Percentiles rank a stretch among this genome's conserved stretches.
phyloP scores from a whole-genome alignment of 2,329 filamentous ascomycete genomes.

The Neoscytalidium dimidiatum region DNA sequence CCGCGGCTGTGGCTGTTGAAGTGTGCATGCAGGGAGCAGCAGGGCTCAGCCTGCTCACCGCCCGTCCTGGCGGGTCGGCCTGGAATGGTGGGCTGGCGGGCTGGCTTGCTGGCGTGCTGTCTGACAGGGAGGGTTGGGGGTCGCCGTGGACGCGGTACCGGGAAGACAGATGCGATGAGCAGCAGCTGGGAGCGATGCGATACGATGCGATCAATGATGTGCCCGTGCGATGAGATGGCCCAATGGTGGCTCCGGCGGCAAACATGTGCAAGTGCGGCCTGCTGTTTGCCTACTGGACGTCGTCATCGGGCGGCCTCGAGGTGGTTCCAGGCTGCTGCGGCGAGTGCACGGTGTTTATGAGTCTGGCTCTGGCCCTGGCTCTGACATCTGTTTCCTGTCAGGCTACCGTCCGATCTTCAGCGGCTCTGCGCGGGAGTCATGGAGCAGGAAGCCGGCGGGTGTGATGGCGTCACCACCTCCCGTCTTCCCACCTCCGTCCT shows the following conservation, averaged over 20 bases:
- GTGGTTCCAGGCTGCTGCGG: not conserved
- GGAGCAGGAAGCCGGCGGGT: too few relatives aligned
- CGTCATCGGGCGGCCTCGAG: too few relatives aligned
- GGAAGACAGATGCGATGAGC: too few relatives aligned
- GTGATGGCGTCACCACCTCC: not conserved
- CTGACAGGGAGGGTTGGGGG: not conserved
- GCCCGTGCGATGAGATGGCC: not conserved
- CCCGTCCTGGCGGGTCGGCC: not conserved
- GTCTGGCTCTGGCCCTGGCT: too few relatives aligned
- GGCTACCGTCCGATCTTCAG: not conserved
- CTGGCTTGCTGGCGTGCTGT: not conserved
- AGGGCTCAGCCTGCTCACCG: constrained; percentile 5
- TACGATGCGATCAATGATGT: not conserved
- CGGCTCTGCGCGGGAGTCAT: not conserved
- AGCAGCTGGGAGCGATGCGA: not conserved
- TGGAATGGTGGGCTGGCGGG: not conserved
- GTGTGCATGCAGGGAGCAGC: not conserved
- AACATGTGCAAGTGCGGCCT: not conserved
- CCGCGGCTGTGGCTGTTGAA: not conserved
- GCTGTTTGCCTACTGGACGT: too few relatives aligned
- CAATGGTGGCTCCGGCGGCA: not conserved
- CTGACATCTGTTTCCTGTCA: not conserved
- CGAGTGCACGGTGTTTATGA: too few relatives aligned
- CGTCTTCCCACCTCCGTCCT: not conserved
- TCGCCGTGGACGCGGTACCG: not conserved